A percentile compares a stretch with the other conserved stretches of the same genome.
Conservation (phyloP, 768 basidiomycete species). For the Mycena maculata region DNA sequence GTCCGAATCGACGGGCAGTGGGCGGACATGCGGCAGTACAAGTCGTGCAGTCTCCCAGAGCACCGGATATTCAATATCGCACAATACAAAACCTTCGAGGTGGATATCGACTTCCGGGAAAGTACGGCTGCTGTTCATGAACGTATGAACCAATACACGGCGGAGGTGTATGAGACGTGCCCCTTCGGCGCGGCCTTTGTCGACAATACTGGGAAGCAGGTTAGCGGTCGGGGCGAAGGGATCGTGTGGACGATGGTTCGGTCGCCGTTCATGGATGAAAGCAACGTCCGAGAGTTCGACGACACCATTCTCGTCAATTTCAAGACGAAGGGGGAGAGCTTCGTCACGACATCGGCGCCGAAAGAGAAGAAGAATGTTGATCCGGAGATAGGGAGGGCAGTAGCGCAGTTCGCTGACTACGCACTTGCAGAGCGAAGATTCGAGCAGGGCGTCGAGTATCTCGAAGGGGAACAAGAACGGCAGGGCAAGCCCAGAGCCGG, state of each 20-base stretch:
- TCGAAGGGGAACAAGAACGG: constrained; percentile 33
- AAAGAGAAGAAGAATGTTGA: constrained; percentile 11
- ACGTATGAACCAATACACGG: constrained; percentile 33
- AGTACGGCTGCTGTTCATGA: constrained; percentile 15
- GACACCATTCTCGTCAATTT: constrained; percentile 34
- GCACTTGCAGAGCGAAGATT: constrained; percentile 32
- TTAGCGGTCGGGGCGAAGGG: constrained; percentile 34
- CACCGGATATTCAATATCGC: constrained; percentile 36
- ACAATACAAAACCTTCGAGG: constrained; percentile 32
- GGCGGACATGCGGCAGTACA: constrained; percentile 38
- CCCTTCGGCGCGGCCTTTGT: constrained; percentile 34
- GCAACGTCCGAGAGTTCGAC: constrained; percentile 20
- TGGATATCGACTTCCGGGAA: constrained; percentile 31
- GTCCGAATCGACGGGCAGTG: constrained; percentile 37
- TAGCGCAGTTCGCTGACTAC: constrained; percentile 31
- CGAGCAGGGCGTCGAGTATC: constrained; percentile 39
- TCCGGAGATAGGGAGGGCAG: background rate
- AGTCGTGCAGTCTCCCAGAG: constrained; percentile 30
- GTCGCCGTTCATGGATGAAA: constrained; percentile 24
- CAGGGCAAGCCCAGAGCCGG: constrained; percentile 8
- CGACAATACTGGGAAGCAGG: constrained; percentile 23
- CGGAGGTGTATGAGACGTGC: constrained; percentile 32
- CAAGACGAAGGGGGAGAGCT: constrained; percentile 38
- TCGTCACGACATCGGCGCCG: constrained; percentile 22
- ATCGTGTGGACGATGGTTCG: constrained; percentile 39